Evolutionary conservation across 768 basidiomycete genomes (phyloP).

Genomic region (Coprinopsis cinerea): DNA sequence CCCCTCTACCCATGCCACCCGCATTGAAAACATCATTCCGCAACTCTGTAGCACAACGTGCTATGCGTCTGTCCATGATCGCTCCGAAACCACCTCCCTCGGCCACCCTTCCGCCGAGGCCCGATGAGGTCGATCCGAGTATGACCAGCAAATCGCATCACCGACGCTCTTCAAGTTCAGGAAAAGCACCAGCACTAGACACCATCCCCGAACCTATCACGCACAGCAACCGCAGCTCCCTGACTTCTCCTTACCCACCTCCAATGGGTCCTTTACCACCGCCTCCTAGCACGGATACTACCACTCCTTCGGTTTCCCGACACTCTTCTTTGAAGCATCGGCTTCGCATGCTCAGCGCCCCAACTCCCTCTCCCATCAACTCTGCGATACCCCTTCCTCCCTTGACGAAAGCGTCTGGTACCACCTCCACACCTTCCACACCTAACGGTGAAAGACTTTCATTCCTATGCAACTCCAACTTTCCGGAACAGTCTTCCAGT

Average conservation of each 20-base stretch:
- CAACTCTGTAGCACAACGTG: slow-evolving; percentile 51
- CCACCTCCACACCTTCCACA: slow-evolving; percentile 17
- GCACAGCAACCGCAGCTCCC: slow-evolving; percentile 23
- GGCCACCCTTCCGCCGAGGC: slow-evolving; percentile 55
- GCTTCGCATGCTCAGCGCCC: slow-evolving; percentile 62
- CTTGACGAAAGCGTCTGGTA: slow-evolving; percentile 20
- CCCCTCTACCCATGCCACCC: slow-evolving; percentile 14
- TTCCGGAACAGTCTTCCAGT: slow-evolving; percentile 35
- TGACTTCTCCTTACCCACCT: slow-evolving; percentile 31
- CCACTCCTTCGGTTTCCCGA: slow-evolving; percentile 20
- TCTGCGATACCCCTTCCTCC: background rate
- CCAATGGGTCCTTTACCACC: slow-evolving; percentile 42
- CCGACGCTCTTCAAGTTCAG: slow-evolving; percentile 34
- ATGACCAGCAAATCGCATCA: slow-evolving; percentile 17
- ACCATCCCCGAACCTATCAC: slow-evolving; percentile 43
- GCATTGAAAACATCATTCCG: slow-evolving; percentile 41
- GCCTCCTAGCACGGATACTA: slow-evolving; percentile 21
- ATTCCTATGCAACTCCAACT: slow-evolving; percentile 41
- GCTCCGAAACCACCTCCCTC: slow-evolving; percentile 64
- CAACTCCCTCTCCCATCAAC: slow-evolving; percentile 24
- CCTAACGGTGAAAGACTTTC: slow-evolving; percentile 58
- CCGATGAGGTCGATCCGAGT: slow-evolving; percentile 42
- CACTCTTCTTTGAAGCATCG: slow-evolving; percentile 54
- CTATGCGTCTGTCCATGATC: slow-evolving; percentile 51
- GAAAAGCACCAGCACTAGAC: slow-evolving; percentile 24